Evolutionary conservation across 768 basidiomycete genomes (phyloP).

Genomic region (Mrakia hoshinonis): DNA sequence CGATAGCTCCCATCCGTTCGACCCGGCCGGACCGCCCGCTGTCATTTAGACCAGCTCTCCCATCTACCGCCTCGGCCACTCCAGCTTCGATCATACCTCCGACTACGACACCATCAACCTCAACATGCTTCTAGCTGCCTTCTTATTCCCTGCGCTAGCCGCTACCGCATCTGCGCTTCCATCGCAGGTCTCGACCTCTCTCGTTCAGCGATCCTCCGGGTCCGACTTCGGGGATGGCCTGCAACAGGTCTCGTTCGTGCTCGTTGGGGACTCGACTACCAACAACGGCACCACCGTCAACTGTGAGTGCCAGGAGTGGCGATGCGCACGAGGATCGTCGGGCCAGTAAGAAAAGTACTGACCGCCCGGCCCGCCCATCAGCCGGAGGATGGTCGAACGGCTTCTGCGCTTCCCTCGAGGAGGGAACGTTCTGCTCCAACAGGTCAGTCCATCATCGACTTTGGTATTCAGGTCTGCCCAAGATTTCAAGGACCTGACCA

Average conservation of each 20-base stretch:
- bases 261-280: conserved; percentile 9
- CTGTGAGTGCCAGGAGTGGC: not conserved
- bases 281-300: conserved; percentile 9
- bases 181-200: not conserved
- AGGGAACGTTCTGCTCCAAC: conserved; percentile 10
- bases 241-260: not conserved
- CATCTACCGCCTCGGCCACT: not conserved
- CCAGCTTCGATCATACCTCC: not conserved
- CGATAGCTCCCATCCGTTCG: too few relatives aligned
- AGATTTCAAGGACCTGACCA: not conserved
- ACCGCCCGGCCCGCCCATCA: not conserved
- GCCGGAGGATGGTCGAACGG: conserved; percentile 15
- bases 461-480: not conserved
- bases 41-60: not conserved
- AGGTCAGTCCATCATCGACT: not conserved
- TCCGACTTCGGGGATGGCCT: not conserved
- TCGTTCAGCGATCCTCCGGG: too few relatives aligned
- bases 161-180: not conserved
- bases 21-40: not conserved
- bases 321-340: not conserved
- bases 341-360: not conserved
- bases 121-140: too few relatives aligned
- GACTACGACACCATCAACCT: not conserved
- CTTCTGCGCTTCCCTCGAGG: conserved; percentile 7
- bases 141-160: too few relatives aligned